A percentile compares a stretch with the other conserved stretches of the same genome.
phyloP scores from a whole-genome alignment of 176 grass and related monocot species.

The Eremochloa ophiuroides region DNA sequence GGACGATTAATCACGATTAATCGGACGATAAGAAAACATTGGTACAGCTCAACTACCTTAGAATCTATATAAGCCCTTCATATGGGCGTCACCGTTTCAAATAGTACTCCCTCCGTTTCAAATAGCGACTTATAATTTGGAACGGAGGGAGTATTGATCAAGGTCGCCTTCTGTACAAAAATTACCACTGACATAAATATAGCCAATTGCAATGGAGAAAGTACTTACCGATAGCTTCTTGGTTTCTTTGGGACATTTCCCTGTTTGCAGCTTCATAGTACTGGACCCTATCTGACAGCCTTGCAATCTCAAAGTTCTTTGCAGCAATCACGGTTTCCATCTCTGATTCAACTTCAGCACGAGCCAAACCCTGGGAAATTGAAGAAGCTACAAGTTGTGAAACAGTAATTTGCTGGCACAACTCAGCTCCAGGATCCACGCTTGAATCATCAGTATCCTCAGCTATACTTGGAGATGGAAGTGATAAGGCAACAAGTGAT shows the following conservation, averaged over 20 bases:
- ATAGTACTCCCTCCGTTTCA: background rate
- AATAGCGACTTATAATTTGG: too few species aligned
- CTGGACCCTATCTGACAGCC: constrained; percentile 84
- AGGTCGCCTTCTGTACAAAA: background rate
- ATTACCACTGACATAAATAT: background rate
- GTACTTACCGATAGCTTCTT: constrained; percentile 81
- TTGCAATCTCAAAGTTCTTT: constrained; percentile 95
- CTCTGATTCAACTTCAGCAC: constrained; percentile 61
- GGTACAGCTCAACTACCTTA: background rate
- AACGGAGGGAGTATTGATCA: background rate
- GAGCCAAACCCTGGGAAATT: constrained; percentile 53
- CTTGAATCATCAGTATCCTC: constrained; percentile 48
- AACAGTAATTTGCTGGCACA: constrained; percentile 75
- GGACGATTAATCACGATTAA: too few species aligned
- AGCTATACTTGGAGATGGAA: constrained; percentile 40
- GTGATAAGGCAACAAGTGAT: constrained; percentile 54
- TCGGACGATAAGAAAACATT: too few species aligned
- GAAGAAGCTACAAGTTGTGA: constrained; percentile 67
- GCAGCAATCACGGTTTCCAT: constrained; percentile 62
- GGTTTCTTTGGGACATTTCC: constrained; percentile 97
- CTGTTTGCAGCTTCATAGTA: constrained; percentile 96
- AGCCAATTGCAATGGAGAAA: background rate
- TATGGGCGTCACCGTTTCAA: background rate
- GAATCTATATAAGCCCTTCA: background rate
- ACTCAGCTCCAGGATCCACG: constrained; percentile 62